Conservation (phyloP, 2,329 filamentous ascomycete species). For the Dothiorella sarmentorum region DNA sequence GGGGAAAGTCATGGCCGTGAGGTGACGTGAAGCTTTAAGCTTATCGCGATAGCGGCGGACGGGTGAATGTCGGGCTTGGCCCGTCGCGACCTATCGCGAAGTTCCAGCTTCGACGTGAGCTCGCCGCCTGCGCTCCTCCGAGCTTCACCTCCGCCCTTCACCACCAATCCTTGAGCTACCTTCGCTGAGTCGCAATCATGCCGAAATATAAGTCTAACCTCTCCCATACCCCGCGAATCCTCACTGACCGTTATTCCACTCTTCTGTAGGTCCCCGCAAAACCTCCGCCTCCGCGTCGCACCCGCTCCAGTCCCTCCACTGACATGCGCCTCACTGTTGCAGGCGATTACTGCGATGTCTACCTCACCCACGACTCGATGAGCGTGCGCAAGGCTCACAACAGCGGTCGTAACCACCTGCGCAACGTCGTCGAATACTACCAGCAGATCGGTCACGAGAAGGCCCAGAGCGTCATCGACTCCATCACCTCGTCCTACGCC, state of each 20-base stretch:
- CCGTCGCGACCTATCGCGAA: slow-evolving; percentile 9
- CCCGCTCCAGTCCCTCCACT: slow-evolving; percentile 20
- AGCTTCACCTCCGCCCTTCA: not conserved
- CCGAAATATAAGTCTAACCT: slow-evolving; percentile 71
- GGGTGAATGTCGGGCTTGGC: slow-evolving; percentile 4
- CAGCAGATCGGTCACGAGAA: slow-evolving; percentile 99
- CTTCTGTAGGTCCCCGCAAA: slow-evolving; percentile 57
- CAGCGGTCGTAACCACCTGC: slow-evolving; percentile 89
- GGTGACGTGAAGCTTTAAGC: not conserved
- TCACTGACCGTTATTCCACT: slow-evolving; percentile 48
- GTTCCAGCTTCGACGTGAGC: slow-evolving; percentile 4
- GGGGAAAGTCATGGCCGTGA: not conserved
- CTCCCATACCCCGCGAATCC: not conserved
- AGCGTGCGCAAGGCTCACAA: slow-evolving; percentile 99
- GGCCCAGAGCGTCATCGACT: slow-evolving; percentile 96
- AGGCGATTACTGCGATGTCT: slow-evolving; percentile 99
- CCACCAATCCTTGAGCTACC: not conserved
- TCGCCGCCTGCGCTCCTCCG: slow-evolving; percentile 2
- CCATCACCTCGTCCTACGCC: slow-evolving; percentile 92
- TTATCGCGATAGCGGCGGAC: not conserved
- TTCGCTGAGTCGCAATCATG: slow-evolving; percentile 55
- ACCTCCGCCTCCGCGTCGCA: slow-evolving; percentile 1
- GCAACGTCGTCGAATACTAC: slow-evolving; percentile 98
- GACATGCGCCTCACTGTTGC: slow-evolving; percentile 22
- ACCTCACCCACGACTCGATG: slow-evolving; percentile 99